A percentile compares a stretch with the other conserved stretches of the same genome.
Evolutionary conservation across 2,329 filamentous ascomycete genomes (phyloP).

Genomic region (Xenoacremonium recifei): DNA sequence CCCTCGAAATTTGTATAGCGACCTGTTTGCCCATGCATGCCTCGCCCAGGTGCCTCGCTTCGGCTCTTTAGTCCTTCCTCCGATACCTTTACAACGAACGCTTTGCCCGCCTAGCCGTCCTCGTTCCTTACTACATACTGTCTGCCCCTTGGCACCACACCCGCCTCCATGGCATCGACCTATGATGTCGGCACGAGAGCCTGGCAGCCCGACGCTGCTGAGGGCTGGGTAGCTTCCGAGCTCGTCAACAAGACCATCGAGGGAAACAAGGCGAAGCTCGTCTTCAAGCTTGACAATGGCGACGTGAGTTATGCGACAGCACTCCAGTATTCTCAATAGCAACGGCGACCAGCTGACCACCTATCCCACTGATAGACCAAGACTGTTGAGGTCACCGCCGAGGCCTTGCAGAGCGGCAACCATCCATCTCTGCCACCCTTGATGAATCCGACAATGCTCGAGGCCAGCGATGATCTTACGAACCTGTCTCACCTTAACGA

Average conservation of each 20-base stretch:
- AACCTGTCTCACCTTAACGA: constrained; percentile 98
- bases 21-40: constrained; percentile 28
- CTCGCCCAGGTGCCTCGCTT: constrained; percentile 21
- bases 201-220: constrained; percentile 94
- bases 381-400: constrained; percentile 72
- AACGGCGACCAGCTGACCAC: too few relatives aligned
- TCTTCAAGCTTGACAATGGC: constrained; percentile 89
- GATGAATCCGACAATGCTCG: constrained; percentile 97
- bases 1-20: background rate
- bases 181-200: constrained; percentile 97
- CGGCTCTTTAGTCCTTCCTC: constrained; percentile 20
- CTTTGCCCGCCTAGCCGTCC: constrained; percentile 22
- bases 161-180: constrained; percentile 75
- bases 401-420: constrained; percentile 73
- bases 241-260: constrained; percentile 81
- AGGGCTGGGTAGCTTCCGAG: constrained; percentile 97
- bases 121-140: constrained; percentile 8
- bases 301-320: constrained; percentile 70
- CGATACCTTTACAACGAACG: constrained; percentile 12
- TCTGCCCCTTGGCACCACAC: constrained; percentile 21
- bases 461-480: constrained; percentile 96
- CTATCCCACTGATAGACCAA: constrained; percentile 53
- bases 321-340: too few relatives aligned
- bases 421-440: constrained; percentile 81
- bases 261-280: constrained; percentile 81